Percentiles rank a stretch among this genome's conserved stretches.
Evolutionary conservation across 371 early-diverging fungal genomes (phyloP).

Genomic region (Saksenaea oblongispora): DNA sequence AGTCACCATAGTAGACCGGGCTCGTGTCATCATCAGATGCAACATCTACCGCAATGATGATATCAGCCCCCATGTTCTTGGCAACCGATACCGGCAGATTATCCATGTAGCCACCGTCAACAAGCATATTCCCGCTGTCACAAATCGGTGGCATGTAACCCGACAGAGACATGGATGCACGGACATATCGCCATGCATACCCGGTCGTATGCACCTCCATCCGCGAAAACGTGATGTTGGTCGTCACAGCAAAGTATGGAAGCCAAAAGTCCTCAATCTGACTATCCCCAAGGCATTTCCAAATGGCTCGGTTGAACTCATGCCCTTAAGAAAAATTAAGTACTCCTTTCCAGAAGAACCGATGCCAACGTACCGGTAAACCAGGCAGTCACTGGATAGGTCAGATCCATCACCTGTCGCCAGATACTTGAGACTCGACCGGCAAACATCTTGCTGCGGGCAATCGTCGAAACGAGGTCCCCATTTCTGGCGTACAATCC

Average conservation of each 20-base stretch:
- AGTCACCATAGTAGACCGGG: slow-evolving; percentile 92
- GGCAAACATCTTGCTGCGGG: slow-evolving; percentile 85
- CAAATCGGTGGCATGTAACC: slow-evolving; percentile 96
- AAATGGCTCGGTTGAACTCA: slow-evolving; percentile 94
- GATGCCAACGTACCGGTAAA: slow-evolving; percentile 65
- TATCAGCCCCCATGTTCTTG: slow-evolving; percentile 88
- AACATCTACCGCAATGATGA: slow-evolving; percentile 97
- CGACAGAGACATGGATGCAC: slow-evolving; percentile 98
- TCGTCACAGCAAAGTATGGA: slow-evolving; percentile 95
- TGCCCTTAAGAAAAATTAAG: slow-evolving; percentile 56
- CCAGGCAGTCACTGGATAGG: slow-evolving; percentile 94
- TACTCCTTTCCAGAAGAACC: not conserved
- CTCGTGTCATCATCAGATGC: slow-evolving; percentile 90
- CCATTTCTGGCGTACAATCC: slow-evolving; percentile 93
- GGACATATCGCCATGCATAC: slow-evolving; percentile 96
- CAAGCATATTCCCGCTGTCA: slow-evolving; percentile 94
- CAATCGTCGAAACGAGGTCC: slow-evolving; percentile 87
- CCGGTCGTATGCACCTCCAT: slow-evolving; percentile 94
- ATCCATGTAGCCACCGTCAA: slow-evolving; percentile 99
- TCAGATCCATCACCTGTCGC: slow-evolving; percentile 93
- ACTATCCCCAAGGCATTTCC: slow-evolving; percentile 91
- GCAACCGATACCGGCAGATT: slow-evolving; percentile 98
- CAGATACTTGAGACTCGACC: slow-evolving; percentile 83
- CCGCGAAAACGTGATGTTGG: slow-evolving; percentile 95
- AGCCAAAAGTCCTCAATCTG: slow-evolving; percentile 99